Base-by-base conservation (phyloP, 2,329 filamentous ascomycete species). In the Metarhizium album region DNA sequence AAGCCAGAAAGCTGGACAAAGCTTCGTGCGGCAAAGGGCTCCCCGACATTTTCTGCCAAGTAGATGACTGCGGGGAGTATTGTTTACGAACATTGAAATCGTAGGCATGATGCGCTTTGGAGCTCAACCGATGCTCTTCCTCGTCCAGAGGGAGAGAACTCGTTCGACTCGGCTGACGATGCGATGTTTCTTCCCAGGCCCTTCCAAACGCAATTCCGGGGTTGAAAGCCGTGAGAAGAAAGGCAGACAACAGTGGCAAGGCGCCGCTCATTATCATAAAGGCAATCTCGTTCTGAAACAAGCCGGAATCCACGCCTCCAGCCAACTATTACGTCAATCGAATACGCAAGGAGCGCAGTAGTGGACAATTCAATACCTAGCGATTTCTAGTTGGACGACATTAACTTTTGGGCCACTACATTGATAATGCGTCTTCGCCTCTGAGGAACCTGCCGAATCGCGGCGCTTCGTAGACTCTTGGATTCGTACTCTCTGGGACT, bases 371-470 rank as follows among this genome's bases (percentile, higher is more conserved):
- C 69, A 45, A 69, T 57, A 35, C 61, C 72, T 74, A 31, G 16
- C 2, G 33, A 18, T 23, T 18, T 7, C 16, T 35, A 6, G 35
- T 23, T 42, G 24, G 22, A 9, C 11, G 11, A n/a, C 5, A 22
- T 7, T 24, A 22, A 3, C 7, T 14, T 14, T 16, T 16, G 7
- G 20, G 9, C 20, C 13, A 23, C 5, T 3, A 24, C 1, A 16
- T 14, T 11, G 40, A 3, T 24, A 3, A n/a, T 16, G 4, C 22
- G 37, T 2, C 11, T 8, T 43, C 67, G 78, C 75, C 66, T 48
- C 71, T 56, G 3, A 77, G 60, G 42, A 74, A 75, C 3, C 61
- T 59, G 48, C 63, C 71, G 56, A 76, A 78, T 5, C 61, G 60
- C 0, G 58, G 50, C 2, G 73, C 73, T 8, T 62, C 63, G 55